Evolutionary conservation across 768 basidiomycete species (phyloP).

Genomic region (Suillus spraguei): DNA sequence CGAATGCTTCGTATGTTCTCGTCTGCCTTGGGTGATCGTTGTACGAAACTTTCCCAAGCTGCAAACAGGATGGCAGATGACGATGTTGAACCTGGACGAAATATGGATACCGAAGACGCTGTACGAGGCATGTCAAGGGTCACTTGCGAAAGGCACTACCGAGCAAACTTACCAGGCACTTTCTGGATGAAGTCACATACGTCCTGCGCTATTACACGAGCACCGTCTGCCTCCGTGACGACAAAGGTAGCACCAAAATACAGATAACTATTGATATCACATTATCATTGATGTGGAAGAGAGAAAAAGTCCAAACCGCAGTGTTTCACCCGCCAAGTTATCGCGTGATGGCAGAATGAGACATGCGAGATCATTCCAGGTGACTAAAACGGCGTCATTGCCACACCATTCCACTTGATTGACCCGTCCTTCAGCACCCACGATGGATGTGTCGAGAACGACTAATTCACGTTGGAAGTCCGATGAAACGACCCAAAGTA

Average conservation of each 20-base stretch:
- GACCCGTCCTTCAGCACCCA: conserved; percentile 59
- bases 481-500: conserved; percentile 92
- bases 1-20: conserved; percentile 89
- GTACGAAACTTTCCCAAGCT: conserved; percentile 86
- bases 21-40: conserved; percentile 87
- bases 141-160: neutral
- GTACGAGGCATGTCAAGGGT: conserved; percentile 4
- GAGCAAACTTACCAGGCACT: conserved; percentile 70
- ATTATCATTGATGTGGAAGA: conserved; percentile 5
- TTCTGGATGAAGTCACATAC: conserved; percentile 90
- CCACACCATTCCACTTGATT: conserved; percentile 93
- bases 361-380: conserved; percentile 76
- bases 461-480: conserved; percentile 90
- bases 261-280: conserved; percentile 58
- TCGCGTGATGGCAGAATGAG: conserved; percentile 95
- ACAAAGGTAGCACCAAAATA: conserved; percentile 78
- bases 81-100: conserved; percentile 90
- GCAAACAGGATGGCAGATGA: conserved; percentile 92
- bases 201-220: conserved; percentile 79
- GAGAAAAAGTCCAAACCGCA: conserved; percentile 57
- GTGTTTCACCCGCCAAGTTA: conserved; percentile 33
- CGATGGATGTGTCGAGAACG: conserved; percentile 75
- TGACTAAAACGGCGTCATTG: conserved; percentile 88
- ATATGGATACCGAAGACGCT: conserved; percentile 83
- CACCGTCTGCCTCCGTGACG: conserved; percentile 87